phyloP scores from a whole-genome alignment of 2,329 filamentous ascomycete genomes.

The Fusarium sp. region DNA sequence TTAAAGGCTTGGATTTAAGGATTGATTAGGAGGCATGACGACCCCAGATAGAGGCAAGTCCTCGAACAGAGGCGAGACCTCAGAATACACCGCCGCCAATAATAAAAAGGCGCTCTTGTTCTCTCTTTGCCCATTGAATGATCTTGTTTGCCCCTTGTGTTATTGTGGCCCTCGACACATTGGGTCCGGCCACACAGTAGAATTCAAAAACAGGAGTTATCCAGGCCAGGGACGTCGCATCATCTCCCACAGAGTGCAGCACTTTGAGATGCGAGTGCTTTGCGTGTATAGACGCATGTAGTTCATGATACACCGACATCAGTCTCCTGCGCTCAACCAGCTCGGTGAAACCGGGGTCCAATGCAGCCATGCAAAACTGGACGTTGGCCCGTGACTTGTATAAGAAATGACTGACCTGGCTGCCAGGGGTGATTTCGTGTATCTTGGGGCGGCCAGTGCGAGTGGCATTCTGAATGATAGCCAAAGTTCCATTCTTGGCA shows the following conservation, averaged over 20 bases:
- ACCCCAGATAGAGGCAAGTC: slow-evolving; percentile 28
- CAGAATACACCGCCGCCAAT: slow-evolving; percentile 92
- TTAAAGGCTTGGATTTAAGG: slow-evolving; percentile 33
- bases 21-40: slow-evolving; percentile 29
- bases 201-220: slow-evolving; percentile 90
- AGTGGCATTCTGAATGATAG: slow-evolving; percentile 75
- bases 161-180: slow-evolving; percentile 68
- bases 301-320: slow-evolving; percentile 82
- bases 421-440: slow-evolving; percentile 79
- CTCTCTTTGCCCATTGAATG: slow-evolving; percentile 87
- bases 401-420: slow-evolving; percentile 85
- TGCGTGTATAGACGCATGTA: slow-evolving; percentile 85
- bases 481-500: slow-evolving; percentile 75
- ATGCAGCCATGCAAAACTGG: slow-evolving; percentile 91
- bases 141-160: slow-evolving; percentile 88
- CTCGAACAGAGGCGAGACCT: slow-evolving; percentile 35
- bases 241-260: slow-evolving; percentile 77
- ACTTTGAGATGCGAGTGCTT: slow-evolving; percentile 87
- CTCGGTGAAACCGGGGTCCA: slow-evolving; percentile 69
- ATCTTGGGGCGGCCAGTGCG: slow-evolving; percentile 73
- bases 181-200: slow-evolving; percentile 89
- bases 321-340: slow-evolving; percentile 71
- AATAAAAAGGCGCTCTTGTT: slow-evolving; percentile 95
- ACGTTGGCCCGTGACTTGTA: slow-evolving; percentile 96
- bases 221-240: slow-evolving; percentile 86